These are phyloP conservation scores for Trebouxia sp. DNA, from an alignment of 139 green algal species.

Conservation along the genomic window DNA sequence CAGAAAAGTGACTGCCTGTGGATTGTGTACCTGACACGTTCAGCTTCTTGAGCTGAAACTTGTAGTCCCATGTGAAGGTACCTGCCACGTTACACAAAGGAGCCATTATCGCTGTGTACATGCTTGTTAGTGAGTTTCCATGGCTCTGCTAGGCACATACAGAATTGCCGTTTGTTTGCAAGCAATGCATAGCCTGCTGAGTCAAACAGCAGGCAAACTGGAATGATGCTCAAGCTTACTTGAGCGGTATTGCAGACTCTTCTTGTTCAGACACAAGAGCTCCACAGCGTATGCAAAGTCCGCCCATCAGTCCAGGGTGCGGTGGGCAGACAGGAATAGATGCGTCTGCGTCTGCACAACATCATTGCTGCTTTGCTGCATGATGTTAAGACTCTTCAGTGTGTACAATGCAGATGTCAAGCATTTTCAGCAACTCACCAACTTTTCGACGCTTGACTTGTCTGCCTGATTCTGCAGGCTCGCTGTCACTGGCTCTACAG, in stretches of 20 bases:
- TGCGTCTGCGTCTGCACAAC: neutral
- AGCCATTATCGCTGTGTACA: too few relatives aligned
- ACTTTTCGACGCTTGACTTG: neutral
- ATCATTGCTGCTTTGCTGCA: neutral
- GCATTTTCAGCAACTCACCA: neutral
- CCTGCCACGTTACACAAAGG: constrained; percentile 8
- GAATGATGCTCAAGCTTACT: neutral
- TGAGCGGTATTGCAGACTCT: constrained; percentile 23
- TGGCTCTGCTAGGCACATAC: neutral
- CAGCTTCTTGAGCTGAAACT: constrained; percentile 49
- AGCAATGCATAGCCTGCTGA: neutral
- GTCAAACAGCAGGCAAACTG: neutral
- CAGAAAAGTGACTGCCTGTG: neutral
- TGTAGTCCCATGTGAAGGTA: constrained; percentile 51
- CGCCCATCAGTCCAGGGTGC: constrained; percentile 73
- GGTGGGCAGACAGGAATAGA: constrained; percentile 45
- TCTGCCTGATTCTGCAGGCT: too few relatives aligned
- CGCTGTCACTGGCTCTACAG: too few relatives aligned
- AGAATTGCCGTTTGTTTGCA: neutral
- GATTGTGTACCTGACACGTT: constrained; percentile 38
- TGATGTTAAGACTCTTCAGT: neutral
- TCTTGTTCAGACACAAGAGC: constrained; percentile 44
- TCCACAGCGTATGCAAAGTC: constrained; percentile 79
- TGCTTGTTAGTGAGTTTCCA: too few relatives aligned
- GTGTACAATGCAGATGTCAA: too few relatives aligned